phyloP scores from a whole-genome alignment of 169 alveolate species.

The Eimeria zaria region DNA sequence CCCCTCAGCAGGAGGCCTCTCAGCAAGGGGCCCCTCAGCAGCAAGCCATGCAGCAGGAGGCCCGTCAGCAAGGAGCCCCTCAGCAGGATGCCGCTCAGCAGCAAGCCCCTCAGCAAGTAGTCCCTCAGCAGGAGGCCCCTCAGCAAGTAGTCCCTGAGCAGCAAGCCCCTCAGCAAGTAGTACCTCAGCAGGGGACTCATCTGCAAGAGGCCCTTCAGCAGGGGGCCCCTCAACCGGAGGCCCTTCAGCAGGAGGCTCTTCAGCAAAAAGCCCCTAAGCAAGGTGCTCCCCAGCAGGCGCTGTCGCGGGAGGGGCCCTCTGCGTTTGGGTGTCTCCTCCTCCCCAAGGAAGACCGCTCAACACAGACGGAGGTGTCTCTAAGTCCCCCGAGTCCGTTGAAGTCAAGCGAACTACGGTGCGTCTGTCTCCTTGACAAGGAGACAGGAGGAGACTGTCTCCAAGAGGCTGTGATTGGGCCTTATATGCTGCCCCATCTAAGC shows the following conservation, averaged over 20 bases:
- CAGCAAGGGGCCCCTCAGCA: constrained; percentile 22
- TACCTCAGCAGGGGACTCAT: not conserved
- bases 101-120: not conserved
- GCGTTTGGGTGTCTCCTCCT: not conserved
- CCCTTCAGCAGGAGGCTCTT: not conserved
- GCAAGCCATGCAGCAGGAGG: not conserved
- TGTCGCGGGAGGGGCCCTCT: not conserved
- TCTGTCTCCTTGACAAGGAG: not conserved
- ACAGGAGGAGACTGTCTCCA: not conserved
- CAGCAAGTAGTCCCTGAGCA: not conserved
- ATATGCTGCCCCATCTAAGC: too few relatives aligned
- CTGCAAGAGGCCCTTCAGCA: not conserved
- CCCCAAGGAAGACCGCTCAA: not conserved
- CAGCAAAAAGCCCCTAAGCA: not conserved
- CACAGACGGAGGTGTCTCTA: not conserved
- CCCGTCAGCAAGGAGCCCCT: not conserved
- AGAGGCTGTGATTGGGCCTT: not conserved
- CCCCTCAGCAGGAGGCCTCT: not conserved
- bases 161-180: not conserved
- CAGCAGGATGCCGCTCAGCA: not conserved
- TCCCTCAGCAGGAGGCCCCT: not conserved
- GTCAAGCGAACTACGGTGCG: not conserved
- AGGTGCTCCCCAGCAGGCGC: not conserved
- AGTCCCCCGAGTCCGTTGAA: not conserved
- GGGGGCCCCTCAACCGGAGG: not conserved